Evolutionary conservation across 345 rosid genomes (phyloP), one percentile per base, ranked within the genome.

Genomic region (Balakata baccata): DNA sequence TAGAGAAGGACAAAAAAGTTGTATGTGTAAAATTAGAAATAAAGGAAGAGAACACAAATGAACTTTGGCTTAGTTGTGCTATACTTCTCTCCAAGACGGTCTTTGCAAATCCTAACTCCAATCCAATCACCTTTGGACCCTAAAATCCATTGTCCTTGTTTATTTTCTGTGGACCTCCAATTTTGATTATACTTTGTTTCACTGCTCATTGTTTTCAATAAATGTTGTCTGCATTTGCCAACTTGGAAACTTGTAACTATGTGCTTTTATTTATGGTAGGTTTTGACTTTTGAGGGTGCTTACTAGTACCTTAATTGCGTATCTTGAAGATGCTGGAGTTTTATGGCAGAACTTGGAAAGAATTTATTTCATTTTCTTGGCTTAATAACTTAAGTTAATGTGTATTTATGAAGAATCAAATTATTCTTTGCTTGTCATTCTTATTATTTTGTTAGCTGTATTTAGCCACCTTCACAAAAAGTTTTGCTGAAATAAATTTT

Each of bases 251-350:
- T 37, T 34, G 23, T 47, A 37, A 37, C 1, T 0, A 68, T 68
- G 25, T 68, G 29, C 60, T 68, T 50, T 29, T 7, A 14, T 18
- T 12, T 13, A 16, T 49, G 43, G 7, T 29, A 49, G 46, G 17
- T 11, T 51, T 50, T 34, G 29, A 18, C 14, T 25, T 46, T 7
- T 14, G 8, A 0, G 37, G 45, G 20, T 4, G 34, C 34, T 29
- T 29, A 29, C 34, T 2, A 29, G 34, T 29, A 29, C 34, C 34
- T 29, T 29, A 10, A 4, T 37, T 34, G 25, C 41, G 10, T 29
- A 49, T 25, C 71, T 65, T 65, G 69, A 51, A 68, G n/a, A 25
- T 34, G n/a, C 25, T 51, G 58, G 43, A 68, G 7, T 50, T 14
- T 25, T 68, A 68, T 49, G 34, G 71, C 43, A 49, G 22, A 22